Conservation (phyloP, 768 basidiomycete genomes). For the Russula sp. region DNA sequence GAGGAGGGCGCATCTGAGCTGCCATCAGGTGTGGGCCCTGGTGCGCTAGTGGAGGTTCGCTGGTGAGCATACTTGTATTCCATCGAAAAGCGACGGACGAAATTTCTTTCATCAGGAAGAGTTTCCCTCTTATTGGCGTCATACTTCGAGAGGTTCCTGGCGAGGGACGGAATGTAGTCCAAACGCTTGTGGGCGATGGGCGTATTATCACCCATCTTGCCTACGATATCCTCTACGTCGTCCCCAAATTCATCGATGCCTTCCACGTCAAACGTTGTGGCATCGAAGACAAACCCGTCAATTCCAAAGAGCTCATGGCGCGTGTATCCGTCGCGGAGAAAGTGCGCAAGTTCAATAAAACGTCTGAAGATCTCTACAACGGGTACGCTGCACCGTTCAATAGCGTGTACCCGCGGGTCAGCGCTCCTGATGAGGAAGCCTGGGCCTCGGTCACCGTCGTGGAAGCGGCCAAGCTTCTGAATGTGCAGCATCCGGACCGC, state of each 20-base stretch:
- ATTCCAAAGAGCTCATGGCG: conserved; percentile 43
- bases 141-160: conserved; percentile 6
- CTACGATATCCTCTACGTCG: conserved; percentile 52
- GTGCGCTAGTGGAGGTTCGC: conserved; percentile 31
- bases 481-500: conserved; percentile 13
- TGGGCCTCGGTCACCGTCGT: conserved; percentile 53
- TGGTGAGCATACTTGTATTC: conserved; percentile 23
- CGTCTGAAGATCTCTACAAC: conserved; percentile 38
- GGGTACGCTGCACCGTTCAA: conserved; percentile 30
- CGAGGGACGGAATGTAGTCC: conserved; percentile 12
- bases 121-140: neutral
- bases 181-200: conserved; percentile 10
- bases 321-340: conserved; percentile 57
- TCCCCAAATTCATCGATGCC: conserved; percentile 49
- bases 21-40: conserved; percentile 22
- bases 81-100: neutral
- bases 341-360: conserved; percentile 48
- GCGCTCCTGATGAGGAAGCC: conserved; percentile 39
- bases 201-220: neutral
- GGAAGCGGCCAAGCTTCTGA: conserved; percentile 42
- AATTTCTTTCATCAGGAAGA: neutral
- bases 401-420: conserved; percentile 40
- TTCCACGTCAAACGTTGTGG: conserved; percentile 50
- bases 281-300: conserved; percentile 26
- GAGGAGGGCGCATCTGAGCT: neutral